Evolutionary conservation across 108 stramenopile genomes (phyloP), one percentile per base, ranked within the genome.

Genomic region (Pelagomonas calceolata): DNA sequence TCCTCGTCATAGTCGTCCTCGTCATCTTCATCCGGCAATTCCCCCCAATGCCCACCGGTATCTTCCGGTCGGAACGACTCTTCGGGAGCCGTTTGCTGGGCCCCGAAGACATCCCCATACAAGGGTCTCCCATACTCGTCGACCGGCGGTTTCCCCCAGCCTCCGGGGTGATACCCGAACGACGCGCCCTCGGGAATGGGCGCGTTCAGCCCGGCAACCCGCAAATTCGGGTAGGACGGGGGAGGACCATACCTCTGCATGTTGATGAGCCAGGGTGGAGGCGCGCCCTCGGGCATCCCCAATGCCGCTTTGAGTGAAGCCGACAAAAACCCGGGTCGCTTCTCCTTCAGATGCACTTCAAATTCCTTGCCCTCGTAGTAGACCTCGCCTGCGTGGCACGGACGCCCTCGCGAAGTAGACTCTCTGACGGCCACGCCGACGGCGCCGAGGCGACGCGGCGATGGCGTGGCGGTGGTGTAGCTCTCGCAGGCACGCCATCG

Each of bases 201-300:
- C 12, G 96, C 98, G 84, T 94, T 98, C 66, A 99, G 79, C 17
- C 98, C 98, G 35, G 98, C 94, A 76, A 99, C 92, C 67, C 81
- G 82, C 10, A 95, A 76, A 64, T 84, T 82, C 4, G 94, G 95
- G 84, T 98, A 98, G 32, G 85, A 86, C 14, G 96, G 94, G 31
- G 98, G 96, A 39, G 96, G 95, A 0, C 98, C 96, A 76, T 94
- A 96, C n/a, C 95, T 85, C 76, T 99, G 98, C 96, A 97, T 96
- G 75, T 96, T 94, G 69, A 94, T 79, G n/a, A 99, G 87, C 96
- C 95, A 99, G 32, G 96, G 98, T 12, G 95, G 98, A n/a, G 96
- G 98, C 66, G 78, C 74, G 34, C 44, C 73, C 18, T 86, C 81
- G 69, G 66, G 66, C 89, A 94, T 94, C 43, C 91, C 93, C 66